Conservation (phyloP, 768 basidiomycete genomes). For the Rhizopogon roseolus region DNA sequence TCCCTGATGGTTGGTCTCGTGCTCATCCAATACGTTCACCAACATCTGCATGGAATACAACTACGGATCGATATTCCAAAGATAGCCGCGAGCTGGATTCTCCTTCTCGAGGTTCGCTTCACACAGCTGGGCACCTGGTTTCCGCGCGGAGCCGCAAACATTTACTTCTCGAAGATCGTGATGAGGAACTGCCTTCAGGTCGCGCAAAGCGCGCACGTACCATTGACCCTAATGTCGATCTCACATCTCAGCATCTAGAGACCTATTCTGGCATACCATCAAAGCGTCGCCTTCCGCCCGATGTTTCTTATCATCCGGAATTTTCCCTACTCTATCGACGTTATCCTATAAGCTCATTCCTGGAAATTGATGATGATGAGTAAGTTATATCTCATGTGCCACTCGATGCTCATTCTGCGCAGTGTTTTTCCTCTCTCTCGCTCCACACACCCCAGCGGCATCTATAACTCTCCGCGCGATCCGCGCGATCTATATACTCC, state of each 20-base stretch:
- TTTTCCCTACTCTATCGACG: constrained; percentile 67
- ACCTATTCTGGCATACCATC: neutral
- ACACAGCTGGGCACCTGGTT: neutral
- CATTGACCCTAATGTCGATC: neutral
- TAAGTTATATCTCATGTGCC: constrained; percentile 22
- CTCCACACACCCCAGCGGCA: constrained; percentile 32
- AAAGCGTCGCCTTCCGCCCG: constrained; percentile 47
- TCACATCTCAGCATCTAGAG: neutral
- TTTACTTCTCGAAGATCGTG: neutral
- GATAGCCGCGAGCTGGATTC: neutral
- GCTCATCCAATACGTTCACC: neutral
- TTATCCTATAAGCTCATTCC: constrained; percentile 61
- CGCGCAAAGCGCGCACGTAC: neutral
- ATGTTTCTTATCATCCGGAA: constrained; percentile 38
- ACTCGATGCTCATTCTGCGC: neutral
- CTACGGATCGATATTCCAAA: neutral
- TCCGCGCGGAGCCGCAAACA: neutral
- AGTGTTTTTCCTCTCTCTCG: constrained; percentile 15
- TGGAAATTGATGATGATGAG: constrained; percentile 34
- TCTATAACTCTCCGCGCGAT: constrained; percentile 55
- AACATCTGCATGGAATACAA: neutral
- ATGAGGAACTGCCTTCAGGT: neutral
- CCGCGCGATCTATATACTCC: constrained; percentile 74
- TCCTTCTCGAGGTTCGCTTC: neutral
- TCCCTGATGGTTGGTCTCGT: neutral